Evolutionary conservation across 2,329 filamentous ascomycete genomes (phyloP).

Genomic region (Pseudogymnoascus sp.): DNA sequence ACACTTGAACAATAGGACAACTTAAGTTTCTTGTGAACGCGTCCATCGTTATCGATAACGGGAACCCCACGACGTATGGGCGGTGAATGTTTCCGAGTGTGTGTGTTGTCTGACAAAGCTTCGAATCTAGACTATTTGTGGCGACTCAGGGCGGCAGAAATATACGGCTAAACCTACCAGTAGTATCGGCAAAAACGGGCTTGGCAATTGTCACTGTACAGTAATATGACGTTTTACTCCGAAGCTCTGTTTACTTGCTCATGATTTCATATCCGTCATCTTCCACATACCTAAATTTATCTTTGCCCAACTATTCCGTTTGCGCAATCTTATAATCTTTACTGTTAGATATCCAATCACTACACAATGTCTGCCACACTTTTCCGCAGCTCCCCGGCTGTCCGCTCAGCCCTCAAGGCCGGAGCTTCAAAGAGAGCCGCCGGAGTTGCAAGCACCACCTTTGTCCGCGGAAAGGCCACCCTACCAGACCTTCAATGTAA

Average conservation of each 20-base stretch:
- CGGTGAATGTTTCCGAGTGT: neutral
- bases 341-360: neutral
- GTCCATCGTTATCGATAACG: constrained; percentile 1
- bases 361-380: constrained; percentile 66
- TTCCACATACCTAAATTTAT: neutral
- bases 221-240: constrained; percentile 11
- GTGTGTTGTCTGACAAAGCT: neutral
- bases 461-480: constrained; percentile 81
- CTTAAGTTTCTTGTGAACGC: neutral
- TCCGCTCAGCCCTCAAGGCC: constrained; percentile 66
- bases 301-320: neutral
- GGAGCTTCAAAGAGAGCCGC: constrained; percentile 58
- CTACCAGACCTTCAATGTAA: constrained; percentile 80
- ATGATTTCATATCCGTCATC: constrained; percentile 4
- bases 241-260: constrained; percentile 1
- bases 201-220: neutral
- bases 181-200: neutral
- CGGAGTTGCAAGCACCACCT: constrained; percentile 64
- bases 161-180: neutral
- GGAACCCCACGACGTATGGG: neutral
- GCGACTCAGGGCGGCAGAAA: neutral
- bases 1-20: neutral
- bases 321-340: constrained; percentile 2
- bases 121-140: neutral
- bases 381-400: constrained; percentile 61